Conservation (phyloP, 257 asterid genomes). For the Marsdenia floribunda region DNA sequence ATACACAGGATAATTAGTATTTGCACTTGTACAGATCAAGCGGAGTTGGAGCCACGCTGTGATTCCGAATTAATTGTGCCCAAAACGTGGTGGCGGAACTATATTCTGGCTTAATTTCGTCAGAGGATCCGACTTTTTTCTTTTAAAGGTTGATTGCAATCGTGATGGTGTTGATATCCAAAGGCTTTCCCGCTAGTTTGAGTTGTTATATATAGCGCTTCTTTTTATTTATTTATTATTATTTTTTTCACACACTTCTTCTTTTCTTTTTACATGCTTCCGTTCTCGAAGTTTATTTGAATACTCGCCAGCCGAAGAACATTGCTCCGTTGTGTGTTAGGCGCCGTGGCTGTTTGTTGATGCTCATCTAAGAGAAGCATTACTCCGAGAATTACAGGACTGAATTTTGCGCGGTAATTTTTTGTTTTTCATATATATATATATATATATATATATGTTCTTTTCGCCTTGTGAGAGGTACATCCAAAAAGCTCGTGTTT, state of each 20-base stretch:
- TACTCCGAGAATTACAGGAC: not conserved
- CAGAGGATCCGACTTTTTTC: not conserved
- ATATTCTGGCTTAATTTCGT: not conserved
- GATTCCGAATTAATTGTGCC: not conserved
- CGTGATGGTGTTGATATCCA: not conserved
- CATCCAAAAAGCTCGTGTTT: not conserved
- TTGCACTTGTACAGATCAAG: not conserved
- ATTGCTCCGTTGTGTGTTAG: not conserved
- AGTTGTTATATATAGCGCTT: not conserved
- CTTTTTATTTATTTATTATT: too few relatives aligned
- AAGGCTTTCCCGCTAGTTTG: not conserved
- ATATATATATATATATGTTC: not conserved
- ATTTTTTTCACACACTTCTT: too few relatives aligned
- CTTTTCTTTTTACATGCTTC: not conserved
- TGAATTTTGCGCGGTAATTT: not conserved
- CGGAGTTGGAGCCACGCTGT: not conserved
- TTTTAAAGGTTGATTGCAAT: not conserved
- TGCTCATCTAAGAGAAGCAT: conserved; percentile 12
- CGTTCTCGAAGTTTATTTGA: not conserved
- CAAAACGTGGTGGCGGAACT: not conserved
- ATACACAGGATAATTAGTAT: not conserved
- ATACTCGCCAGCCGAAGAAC: not conserved
- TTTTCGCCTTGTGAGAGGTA: not conserved
- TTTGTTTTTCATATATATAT: not conserved
- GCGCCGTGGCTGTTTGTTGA: conserved; percentile 15